Evolutionary conservation across 2,329 filamentous ascomycete genomes (phyloP).

Genomic region (Colletotrichum theobromicola): DNA sequence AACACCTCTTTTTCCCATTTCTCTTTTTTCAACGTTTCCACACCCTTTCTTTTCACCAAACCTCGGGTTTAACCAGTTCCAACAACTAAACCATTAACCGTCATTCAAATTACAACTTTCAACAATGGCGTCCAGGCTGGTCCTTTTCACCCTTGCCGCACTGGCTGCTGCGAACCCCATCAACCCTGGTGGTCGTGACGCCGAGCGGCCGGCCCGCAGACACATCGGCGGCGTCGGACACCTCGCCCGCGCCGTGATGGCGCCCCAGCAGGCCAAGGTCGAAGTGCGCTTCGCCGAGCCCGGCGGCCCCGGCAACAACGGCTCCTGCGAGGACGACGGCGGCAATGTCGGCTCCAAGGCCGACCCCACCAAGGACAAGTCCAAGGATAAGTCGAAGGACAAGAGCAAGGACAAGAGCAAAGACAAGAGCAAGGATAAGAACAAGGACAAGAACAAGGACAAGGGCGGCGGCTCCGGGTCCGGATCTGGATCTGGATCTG

Average conservation of each 20-base stretch:
- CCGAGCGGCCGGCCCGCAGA: constrained; percentile 1
- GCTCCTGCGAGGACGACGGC: background rate
- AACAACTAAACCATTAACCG: background rate
- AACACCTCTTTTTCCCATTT: background rate
- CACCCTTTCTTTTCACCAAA: background rate
- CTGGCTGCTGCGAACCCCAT: constrained; percentile 17
- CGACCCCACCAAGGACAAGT: background rate
- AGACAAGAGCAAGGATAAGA: background rate
- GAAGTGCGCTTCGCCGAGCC: background rate
- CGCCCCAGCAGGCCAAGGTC: constrained; percentile 3
- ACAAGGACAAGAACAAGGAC: background rate
- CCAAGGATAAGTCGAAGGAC: background rate
- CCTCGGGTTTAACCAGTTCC: background rate
- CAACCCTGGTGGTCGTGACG: background rate
- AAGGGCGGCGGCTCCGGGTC: background rate
- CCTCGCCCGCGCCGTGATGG: constrained; percentile 4
- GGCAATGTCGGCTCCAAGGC: background rate
- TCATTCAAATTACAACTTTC: background rate
- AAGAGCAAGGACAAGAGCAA: background rate
- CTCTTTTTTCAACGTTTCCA: background rate
- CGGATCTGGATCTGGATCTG: background rate
- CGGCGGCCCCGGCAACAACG: background rate
- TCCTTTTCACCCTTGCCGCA: constrained; percentile 16
- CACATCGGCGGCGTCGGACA: background rate
- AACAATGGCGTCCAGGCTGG: constrained; percentile 14